Conservation (phyloP, 345 rosid species). For the Linum trigynum region DNA sequence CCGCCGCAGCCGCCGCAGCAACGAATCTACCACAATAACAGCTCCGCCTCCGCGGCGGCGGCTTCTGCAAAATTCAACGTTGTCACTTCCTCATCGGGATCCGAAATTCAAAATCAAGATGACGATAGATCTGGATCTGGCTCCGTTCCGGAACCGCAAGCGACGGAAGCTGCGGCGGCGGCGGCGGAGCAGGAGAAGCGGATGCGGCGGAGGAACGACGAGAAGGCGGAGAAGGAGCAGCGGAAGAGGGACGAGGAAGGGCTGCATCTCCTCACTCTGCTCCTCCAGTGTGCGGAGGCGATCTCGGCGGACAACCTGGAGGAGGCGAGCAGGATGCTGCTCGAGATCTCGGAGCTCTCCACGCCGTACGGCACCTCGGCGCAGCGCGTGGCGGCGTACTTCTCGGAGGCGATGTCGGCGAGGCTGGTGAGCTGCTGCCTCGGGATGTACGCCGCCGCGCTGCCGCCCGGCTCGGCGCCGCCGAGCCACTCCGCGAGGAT, state of each 20-base stretch:
- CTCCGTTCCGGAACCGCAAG: slow-evolving; percentile 23
- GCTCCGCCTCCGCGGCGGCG: no score
- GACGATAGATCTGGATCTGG: slow-evolving; percentile 4
- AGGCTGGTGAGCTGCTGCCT: slow-evolving; percentile 78
- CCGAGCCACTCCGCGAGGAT: slow-evolving; percentile 48
- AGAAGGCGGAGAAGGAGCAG: slow-evolving; percentile 41
- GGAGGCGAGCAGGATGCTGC: slow-evolving; percentile 82
- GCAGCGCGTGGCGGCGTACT: slow-evolving; percentile 94
- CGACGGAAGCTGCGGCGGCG: slow-evolving; percentile 15
- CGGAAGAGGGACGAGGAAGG: slow-evolving; percentile 77
- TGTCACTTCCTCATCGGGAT: no score
- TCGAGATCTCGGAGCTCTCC: slow-evolving; percentile 80
- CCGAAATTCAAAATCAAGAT: no score
- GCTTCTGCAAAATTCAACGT: no score
- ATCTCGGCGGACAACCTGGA: slow-evolving; percentile 79
- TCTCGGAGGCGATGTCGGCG: slow-evolving; percentile 97
- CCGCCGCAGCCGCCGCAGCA: neutral
- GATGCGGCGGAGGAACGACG: slow-evolving; percentile 62
- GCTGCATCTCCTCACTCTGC: slow-evolving; percentile 75
- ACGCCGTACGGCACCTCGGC: slow-evolving; percentile 96
- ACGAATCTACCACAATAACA: no score
- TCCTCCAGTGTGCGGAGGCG: slow-evolving; percentile 96
- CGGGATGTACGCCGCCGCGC: slow-evolving; percentile 55
- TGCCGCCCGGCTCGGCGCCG: slow-evolving; percentile 49
- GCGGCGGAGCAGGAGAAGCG: slow-evolving; percentile 19